Conservation (phyloP, 305 asterid species). For the Striga hermonthica region DNA sequence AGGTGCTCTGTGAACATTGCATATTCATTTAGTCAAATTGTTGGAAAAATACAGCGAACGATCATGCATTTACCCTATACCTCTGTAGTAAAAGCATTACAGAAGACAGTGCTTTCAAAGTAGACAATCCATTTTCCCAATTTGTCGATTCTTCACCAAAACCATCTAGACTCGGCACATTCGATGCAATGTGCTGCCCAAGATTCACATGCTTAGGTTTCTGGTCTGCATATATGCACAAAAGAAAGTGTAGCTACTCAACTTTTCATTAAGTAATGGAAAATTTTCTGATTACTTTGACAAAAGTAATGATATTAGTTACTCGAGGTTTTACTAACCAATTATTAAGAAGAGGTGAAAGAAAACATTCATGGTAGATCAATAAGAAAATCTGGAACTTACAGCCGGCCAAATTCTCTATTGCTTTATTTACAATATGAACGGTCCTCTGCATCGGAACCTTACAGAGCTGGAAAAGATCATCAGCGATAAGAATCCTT, state of each 20-base stretch:
- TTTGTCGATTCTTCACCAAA: conserved; percentile 51
- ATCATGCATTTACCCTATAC: conserved; percentile 37
- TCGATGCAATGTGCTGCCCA: conserved; percentile 69
- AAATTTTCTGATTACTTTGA: conserved; percentile 6
- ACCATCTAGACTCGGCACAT: conserved; percentile 66
- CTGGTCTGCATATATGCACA: conserved; percentile 55
- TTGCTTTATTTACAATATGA: conserved; percentile 55
- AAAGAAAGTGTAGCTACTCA: conserved; percentile 17
- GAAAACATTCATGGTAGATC: conserved; percentile 8
- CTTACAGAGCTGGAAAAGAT: conserved; percentile 86
- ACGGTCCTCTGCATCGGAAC: conserved; percentile 68
- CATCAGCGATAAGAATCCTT: conserved; percentile 77
- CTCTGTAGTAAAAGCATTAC: conserved; percentile 75
- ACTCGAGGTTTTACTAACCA: conserved; percentile 19
- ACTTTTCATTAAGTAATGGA: conserved; percentile 3
- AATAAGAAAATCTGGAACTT: conserved; percentile 37
- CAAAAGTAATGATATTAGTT: conserved; percentile 9
- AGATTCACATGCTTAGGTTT: conserved; percentile 53
- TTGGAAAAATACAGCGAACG: conserved; percentile 12
- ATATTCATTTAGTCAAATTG: not conserved
- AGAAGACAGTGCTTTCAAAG: conserved; percentile 67
- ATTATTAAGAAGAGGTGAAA: conserved; percentile 3
- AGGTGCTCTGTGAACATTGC: not conserved
- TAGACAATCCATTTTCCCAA: conserved; percentile 52
- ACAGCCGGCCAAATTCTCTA: conserved; percentile 81